Percentiles rank a stretch among this genome's conserved stretches.
These are phyloP conservation scores for Mycena pura DNA, from an alignment of 768 basidiomycete genomes.

Conservation along the genomic window DNA sequence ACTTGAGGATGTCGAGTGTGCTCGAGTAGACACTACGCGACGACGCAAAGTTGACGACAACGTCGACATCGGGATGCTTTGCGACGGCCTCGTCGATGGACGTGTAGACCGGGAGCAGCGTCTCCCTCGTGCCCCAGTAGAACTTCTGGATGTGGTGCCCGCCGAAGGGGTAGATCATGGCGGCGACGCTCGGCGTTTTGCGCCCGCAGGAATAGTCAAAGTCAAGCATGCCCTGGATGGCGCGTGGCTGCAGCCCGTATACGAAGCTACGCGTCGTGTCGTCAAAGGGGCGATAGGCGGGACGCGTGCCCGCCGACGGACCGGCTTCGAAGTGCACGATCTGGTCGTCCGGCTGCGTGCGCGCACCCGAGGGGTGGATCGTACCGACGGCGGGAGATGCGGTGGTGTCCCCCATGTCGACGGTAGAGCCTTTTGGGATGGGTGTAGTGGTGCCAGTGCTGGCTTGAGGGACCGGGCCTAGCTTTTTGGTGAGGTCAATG, in stretches of 20 bases:
- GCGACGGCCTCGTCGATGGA: slow-evolving; percentile 86
- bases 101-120: slow-evolving; percentile 97
- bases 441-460: slow-evolving; percentile 57
- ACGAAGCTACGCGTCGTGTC: slow-evolving; percentile 94
- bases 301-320: slow-evolving; percentile 54
- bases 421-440: slow-evolving; percentile 47
- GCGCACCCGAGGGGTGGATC: slow-evolving; percentile 80
- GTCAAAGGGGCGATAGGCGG: slow-evolving; percentile 92
- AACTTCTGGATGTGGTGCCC: slow-evolving; percentile 99
- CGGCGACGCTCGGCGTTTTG: slow-evolving; percentile 88
- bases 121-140: slow-evolving; percentile 99
- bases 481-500: slow-evolving; percentile 60
- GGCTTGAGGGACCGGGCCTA: slow-evolving; percentile 42
- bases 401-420: slow-evolving; percentile 43
- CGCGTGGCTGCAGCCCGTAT: slow-evolving; percentile 98
- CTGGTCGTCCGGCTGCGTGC: slow-evolving; percentile 85
- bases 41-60: slow-evolving; percentile 97
- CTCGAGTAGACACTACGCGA: slow-evolving; percentile 93
- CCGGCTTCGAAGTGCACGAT: slow-evolving; percentile 86
- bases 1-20: slow-evolving; percentile 88
- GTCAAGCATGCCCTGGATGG: slow-evolving; percentile 96
- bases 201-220: slow-evolving; percentile 99
- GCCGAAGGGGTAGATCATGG: slow-evolving; percentile 99
- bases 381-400: slow-evolving; percentile 61
- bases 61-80: slow-evolving; percentile 97